These are phyloP conservation scores for Mortierella sp. DNA, from an alignment of 371 early-diverging fungal genomes.

Conservation along the genomic window DNA sequence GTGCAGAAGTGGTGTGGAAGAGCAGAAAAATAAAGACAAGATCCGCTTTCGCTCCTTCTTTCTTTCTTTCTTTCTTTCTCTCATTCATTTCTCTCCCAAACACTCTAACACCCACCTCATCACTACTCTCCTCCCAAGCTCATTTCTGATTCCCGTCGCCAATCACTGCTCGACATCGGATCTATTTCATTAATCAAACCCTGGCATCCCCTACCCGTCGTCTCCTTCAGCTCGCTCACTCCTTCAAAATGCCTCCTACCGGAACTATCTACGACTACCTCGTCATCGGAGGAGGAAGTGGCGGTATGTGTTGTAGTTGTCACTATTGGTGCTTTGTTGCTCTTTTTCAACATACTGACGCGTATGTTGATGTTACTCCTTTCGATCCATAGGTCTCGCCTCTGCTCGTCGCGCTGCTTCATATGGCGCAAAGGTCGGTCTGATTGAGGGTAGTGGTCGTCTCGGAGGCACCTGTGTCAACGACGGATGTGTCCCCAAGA, in stretches of 20 bases:
- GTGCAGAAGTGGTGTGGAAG: too few species aligned
- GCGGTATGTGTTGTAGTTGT: slow-evolving; percentile 61
- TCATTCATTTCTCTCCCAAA: background rate
- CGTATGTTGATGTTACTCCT: slow-evolving; percentile 57
- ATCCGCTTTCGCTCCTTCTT: background rate
- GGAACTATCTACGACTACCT: slow-evolving; percentile 85
- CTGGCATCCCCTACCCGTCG: slow-evolving; percentile 60
- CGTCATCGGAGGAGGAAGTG: slow-evolving; percentile 94
- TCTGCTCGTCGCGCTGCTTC: slow-evolving; percentile 94
- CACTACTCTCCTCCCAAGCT: background rate
- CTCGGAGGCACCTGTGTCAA: slow-evolving; percentile 98
- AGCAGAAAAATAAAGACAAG: background rate
- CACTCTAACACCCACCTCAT: background rate
- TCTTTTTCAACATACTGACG: slow-evolving; percentile 46
- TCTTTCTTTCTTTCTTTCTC: slow-evolving; percentile 12
- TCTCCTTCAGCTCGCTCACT: slow-evolving; percentile 53
- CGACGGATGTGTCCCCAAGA: slow-evolving; percentile 99
- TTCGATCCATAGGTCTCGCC: slow-evolving; percentile 72
- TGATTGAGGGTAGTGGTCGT: slow-evolving; percentile 89
- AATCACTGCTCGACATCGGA: slow-evolving; percentile 56
- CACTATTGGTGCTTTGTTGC: background rate
- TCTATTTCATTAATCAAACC: slow-evolving; percentile 14
- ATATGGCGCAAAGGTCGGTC: slow-evolving; percentile 92
- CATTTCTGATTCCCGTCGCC: slow-evolving; percentile 46
- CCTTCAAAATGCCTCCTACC: slow-evolving; percentile 63